These are phyloP conservation scores for Gynandropsis gynandra DNA, from an alignment of 345 rosid genomes.

Conservation along the genomic window DNA sequence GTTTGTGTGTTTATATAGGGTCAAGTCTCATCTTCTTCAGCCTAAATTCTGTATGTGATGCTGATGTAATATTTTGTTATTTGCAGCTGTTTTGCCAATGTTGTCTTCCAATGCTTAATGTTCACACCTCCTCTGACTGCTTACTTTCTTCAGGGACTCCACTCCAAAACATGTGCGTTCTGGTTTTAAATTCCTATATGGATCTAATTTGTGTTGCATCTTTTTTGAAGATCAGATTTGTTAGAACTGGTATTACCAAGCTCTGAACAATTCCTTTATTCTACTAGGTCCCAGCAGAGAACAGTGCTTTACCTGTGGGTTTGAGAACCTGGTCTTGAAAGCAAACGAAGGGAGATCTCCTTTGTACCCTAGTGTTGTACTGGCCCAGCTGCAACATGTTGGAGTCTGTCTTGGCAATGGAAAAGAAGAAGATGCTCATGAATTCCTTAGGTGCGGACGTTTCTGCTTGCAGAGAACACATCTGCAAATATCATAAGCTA, in stretches of 20 bases:
- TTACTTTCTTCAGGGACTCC: conserved; percentile 76
- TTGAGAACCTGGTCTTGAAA: conserved; percentile 63
- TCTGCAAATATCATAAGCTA: conserved; percentile 2
- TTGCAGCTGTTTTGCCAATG: conserved; percentile 97
- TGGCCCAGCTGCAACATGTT: conserved; percentile 58
- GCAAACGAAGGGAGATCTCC: conserved; percentile 67
- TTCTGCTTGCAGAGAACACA: conserved; percentile 10
- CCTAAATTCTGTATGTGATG: conserved; percentile 1
- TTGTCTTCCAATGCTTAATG: conserved; percentile 82
- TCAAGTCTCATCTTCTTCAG: conserved; percentile 14
- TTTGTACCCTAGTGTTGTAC: conserved; percentile 58
- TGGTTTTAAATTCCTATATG: conserved; percentile 13
- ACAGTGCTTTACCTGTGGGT: conserved; percentile 91
- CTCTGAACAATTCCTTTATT: conserved; percentile 13
- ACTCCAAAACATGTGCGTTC: conserved; percentile 70
- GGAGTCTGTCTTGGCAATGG: conserved; percentile 82
- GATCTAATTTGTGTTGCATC: conserved; percentile 16
- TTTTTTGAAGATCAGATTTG: conserved; percentile 8
- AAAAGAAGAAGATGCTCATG: conserved; percentile 97
- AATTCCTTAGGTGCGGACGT: conserved; percentile 66
- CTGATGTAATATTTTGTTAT: conserved; percentile 21
- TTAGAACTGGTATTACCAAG: conserved; percentile 12
- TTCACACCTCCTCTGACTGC: conserved; percentile 90
- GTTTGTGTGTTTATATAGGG: conserved; percentile 6
- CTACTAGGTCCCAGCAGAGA: conserved; percentile 58